phyloP scores from a whole-genome alignment of 345 rosid genomes.

The Citrus unshiu region DNA sequence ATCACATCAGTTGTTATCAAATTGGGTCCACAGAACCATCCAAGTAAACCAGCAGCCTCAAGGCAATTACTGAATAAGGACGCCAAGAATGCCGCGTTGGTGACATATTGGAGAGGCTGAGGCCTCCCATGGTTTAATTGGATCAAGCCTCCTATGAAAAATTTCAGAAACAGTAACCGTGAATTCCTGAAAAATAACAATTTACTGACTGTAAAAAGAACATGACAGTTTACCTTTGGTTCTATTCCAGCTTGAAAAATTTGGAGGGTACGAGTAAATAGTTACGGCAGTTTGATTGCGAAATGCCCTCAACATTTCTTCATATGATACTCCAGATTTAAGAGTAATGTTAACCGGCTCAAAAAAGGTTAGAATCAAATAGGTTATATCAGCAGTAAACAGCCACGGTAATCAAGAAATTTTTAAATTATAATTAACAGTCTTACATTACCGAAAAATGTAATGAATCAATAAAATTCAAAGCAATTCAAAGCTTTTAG shows the following conservation, averaged over 20 bases:
- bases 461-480: background rate
- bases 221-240: slow-evolving; percentile 41
- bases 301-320: slow-evolving; percentile 75
- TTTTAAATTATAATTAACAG: background rate
- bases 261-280: slow-evolving; percentile 70
- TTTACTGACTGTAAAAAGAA: background rate
- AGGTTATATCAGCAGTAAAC: slow-evolving; percentile 28
- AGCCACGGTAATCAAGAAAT: slow-evolving; percentile 30
- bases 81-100: slow-evolving; percentile 83
- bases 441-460: background rate
- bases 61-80: slow-evolving; percentile 77
- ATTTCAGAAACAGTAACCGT: background rate
- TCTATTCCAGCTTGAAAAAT: slow-evolving; percentile 56
- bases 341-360: slow-evolving; percentile 71
- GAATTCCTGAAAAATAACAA: slow-evolving; percentile 14
- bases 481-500: background rate
- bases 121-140: slow-evolving; percentile 86
- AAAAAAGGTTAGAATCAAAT: slow-evolving; percentile 48
- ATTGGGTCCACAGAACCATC: slow-evolving; percentile 93
- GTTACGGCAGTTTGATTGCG: slow-evolving; percentile 70
- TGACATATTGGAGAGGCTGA: slow-evolving; percentile 84
- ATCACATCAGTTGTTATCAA: slow-evolving; percentile 63
- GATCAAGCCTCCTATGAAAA: slow-evolving; percentile 66
- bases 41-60: slow-evolving; percentile 93
- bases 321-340: slow-evolving; percentile 80